phyloP scores from a whole-genome alignment of 225 moss, liverwort and hornwort genomes.

The Physcomitrium patens region DNA sequence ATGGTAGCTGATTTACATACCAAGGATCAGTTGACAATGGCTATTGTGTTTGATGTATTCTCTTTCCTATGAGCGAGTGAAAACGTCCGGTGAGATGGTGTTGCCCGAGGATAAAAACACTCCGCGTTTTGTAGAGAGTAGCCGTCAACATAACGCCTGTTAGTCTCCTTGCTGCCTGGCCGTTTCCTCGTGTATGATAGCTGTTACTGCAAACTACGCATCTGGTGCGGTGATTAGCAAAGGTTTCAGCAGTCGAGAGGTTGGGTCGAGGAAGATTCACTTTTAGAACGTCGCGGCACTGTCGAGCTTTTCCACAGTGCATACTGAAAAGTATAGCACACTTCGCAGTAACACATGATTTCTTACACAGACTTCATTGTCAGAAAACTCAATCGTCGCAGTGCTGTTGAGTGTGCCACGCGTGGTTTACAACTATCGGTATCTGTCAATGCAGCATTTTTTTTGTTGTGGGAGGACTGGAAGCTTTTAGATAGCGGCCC shows the following conservation, averaged over 20 bases:
- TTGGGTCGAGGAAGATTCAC: no score
- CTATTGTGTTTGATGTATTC: not conserved
- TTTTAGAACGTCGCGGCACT: no score
- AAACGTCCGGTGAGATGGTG: not conserved
- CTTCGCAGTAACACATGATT: no score
- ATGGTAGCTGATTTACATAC: not conserved
- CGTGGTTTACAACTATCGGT: not conserved
- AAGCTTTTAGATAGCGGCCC: conserved; percentile 28
- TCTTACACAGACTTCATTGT: not conserved
- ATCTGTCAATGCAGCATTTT: conserved; percentile 26
- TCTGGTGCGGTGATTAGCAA: no score
- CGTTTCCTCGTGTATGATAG: no score
- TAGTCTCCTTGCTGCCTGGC: no score
- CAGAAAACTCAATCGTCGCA: not conserved
- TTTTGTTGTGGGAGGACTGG: conserved; percentile 19
- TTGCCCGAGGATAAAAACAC: not conserved
- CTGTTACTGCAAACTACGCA: no score
- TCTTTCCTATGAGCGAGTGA: not conserved
- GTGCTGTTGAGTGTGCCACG: not conserved
- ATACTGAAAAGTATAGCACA: no score
- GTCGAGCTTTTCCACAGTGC: no score
- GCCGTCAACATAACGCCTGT: no score
- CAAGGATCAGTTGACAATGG: not conserved
- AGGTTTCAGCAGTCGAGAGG: no score
- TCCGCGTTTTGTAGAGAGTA: no score